Conservation (phyloP, 2,329 filamentous ascomycete species). For the Monilinia fructicola region DNA sequence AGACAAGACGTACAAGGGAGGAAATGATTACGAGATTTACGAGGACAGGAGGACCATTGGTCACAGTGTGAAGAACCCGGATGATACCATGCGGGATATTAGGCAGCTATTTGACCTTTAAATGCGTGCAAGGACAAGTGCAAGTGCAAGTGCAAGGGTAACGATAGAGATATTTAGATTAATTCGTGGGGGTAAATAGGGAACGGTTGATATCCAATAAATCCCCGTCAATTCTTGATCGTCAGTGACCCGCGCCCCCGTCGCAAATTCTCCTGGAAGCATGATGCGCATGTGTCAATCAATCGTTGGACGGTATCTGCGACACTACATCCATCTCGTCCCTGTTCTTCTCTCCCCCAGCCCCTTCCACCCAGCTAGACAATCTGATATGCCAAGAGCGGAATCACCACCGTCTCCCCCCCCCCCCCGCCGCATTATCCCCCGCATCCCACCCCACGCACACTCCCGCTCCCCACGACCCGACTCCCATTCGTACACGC, state of each 20-base stretch:
- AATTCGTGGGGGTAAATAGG: constrained; percentile 1
- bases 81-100: constrained; percentile 77
- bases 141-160: too few species aligned
- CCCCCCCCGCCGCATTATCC: constrained; percentile 1
- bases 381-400: constrained; percentile 2
- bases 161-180: neutral
- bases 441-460: constrained; percentile 3
- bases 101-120: constrained; percentile 76
- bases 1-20: constrained; percentile 88
- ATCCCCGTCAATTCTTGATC: neutral
- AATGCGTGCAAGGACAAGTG: constrained; percentile 27
- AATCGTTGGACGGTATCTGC: neutral
- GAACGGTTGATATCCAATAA: neutral
- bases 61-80: constrained; percentile 77
- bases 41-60: constrained; percentile 77
- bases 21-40: constrained; percentile 96
- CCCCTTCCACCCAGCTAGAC: neutral
- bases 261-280: neutral
- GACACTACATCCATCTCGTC: neutral
- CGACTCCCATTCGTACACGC: constrained; percentile 9
- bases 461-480: neutral
- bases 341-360: neutral
- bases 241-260: neutral
- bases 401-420: neutral
- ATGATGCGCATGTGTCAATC: neutral